These are phyloP conservation scores for Chaetomidium leptoderma DNA, from an alignment of 495 filamentous ascomycete species.

Conservation along the genomic window DNA sequence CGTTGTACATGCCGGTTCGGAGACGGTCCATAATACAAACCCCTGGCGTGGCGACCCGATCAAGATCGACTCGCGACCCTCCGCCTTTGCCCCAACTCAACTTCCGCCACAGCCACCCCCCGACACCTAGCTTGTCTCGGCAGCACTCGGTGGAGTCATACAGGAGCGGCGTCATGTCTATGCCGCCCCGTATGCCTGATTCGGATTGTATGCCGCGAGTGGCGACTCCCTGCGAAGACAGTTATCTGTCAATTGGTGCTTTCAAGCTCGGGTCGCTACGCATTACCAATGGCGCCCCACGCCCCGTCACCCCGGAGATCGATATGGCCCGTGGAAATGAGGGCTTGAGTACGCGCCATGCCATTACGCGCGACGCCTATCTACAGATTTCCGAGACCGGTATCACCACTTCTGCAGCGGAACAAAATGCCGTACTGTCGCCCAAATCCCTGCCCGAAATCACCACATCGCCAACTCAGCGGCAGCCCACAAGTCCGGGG, in stretches of 20 bases:
- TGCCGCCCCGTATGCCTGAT: conserved; percentile 28
- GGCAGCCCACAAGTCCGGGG: conserved; percentile 25
- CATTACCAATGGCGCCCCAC: conserved; percentile 55
- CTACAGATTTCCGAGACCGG: conserved; percentile 13
- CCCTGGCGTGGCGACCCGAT: conserved; percentile 46
- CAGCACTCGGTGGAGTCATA: conserved; percentile 37
- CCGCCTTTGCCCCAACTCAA: conserved; percentile 21
- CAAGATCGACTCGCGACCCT: conserved; percentile 19
- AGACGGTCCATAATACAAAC: conserved; percentile 45
- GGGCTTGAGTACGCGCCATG: background rate
- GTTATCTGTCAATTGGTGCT: conserved; percentile 53
- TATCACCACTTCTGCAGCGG: background rate
- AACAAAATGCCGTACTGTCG: conserved; percentile 11
- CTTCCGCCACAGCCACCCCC: conserved; percentile 36
- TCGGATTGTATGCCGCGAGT: conserved; percentile 35
- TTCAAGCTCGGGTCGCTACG: conserved; percentile 57
- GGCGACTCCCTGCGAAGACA: conserved; percentile 43
- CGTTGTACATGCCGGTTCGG: conserved; percentile 46
- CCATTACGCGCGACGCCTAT: conserved; percentile 13
- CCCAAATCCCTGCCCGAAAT: conserved; percentile 30
- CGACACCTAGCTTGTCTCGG: conserved; percentile 35
- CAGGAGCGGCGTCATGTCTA: conserved; percentile 28
- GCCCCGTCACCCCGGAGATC: conserved; percentile 39
- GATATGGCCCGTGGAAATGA: conserved; percentile 24
- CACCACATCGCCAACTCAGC: conserved; percentile 26